These are phyloP conservation scores for Debaryomyces robertsiae DNA, from an alignment of 1,139 yeast species.

Conservation along the genomic window DNA sequence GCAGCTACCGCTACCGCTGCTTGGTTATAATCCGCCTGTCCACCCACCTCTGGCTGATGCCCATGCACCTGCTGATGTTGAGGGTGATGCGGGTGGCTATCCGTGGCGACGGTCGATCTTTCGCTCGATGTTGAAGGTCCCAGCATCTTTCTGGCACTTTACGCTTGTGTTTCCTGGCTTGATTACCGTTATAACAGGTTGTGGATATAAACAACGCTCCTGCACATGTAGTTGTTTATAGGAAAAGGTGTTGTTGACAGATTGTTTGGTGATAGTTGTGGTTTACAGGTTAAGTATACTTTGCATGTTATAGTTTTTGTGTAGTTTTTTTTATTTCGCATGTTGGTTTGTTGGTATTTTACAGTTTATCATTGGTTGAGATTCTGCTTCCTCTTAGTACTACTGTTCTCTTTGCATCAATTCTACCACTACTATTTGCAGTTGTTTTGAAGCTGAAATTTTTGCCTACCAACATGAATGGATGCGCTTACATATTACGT, in stretches of 20 bases:
- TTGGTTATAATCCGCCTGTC: slow-evolving; percentile 20
- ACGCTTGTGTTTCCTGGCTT: slow-evolving; percentile 8
- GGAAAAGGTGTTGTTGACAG: slow-evolving; percentile 14
- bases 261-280: slow-evolving; percentile 14
- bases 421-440: no score
- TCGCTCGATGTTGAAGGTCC: slow-evolving; percentile 39
- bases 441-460: no score
- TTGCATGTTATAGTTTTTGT: slow-evolving; percentile 6
- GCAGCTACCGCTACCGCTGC: slow-evolving; percentile 28
- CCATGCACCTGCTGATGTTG: slow-evolving; percentile 15
- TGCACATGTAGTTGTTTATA: slow-evolving; percentile 18
- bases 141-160: slow-evolving; percentile 22
- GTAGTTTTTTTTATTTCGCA: neutral
- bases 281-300: slow-evolving; percentile 9
- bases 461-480: no score
- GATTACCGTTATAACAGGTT: slow-evolving; percentile 13
- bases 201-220: slow-evolving; percentile 21
- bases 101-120: slow-evolving; percentile 27
- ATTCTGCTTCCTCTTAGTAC: no score
- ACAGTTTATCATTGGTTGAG: no score
- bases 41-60: slow-evolving; percentile 15
- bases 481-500: no score
- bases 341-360: neutral
- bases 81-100: slow-evolving; percentile 13
- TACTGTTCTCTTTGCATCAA: no score